These are phyloP conservation scores for Erysimum pusillum DNA, from an alignment of 441 rosid species.

Conservation along the genomic window DNA sequence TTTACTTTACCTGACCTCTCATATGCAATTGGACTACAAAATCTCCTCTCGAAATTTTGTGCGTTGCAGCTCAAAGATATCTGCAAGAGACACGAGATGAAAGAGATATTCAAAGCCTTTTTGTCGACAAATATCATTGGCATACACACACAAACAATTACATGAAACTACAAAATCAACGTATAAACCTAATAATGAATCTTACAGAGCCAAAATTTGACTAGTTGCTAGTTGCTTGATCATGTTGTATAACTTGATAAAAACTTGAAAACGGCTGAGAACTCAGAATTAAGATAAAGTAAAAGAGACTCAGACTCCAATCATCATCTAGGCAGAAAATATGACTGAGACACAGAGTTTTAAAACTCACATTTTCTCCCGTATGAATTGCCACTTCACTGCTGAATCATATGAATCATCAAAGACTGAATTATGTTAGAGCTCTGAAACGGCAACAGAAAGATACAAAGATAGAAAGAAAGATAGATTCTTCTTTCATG, in stretches of 20 bases:
- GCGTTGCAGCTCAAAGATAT: neutral
- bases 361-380: neutral
- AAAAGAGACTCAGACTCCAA: neutral
- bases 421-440: neutral
- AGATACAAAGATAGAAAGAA: neutral
- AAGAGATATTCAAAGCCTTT: neutral
- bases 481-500: neutral
- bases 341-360: too few species aligned
- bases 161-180: neutral
- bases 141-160: neutral
- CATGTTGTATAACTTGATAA: neutral
- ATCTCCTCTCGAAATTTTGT: neutral
- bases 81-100: neutral
- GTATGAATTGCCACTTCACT: neutral
- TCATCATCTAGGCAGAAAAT: neutral
- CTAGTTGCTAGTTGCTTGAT: too few species aligned
- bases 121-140: neutral
- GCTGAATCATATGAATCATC: neutral
- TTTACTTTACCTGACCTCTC: slow-evolving; percentile 1
- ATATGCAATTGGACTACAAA: neutral
- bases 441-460: neutral
- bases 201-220: neutral
- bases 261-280: neutral
- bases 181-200: neutral
- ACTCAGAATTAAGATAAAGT: neutral